These are phyloP conservation scores for Geotrichum aggregatum DNA, from an alignment of 1,139 yeast species.

Conservation along the genomic window DNA sequence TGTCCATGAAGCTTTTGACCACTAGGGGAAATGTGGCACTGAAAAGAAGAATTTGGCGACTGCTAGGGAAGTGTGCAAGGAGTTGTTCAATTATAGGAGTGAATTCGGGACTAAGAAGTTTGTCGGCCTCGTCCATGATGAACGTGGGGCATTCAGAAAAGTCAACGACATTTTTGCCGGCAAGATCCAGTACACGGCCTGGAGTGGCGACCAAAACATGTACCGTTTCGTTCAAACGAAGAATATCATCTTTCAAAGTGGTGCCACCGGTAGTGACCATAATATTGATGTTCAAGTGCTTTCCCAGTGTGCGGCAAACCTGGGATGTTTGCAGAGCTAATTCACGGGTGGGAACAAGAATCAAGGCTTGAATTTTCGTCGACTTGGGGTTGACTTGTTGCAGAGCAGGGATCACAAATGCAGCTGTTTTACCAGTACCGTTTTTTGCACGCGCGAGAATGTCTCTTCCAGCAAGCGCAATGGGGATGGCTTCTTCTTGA, in stretches of 20 bases:
- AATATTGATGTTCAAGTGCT: constrained; percentile 85
- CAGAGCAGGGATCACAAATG: constrained; percentile 83
- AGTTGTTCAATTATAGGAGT: constrained; percentile 85
- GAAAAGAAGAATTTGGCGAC: constrained; percentile 82
- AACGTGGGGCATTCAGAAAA: constrained; percentile 82
- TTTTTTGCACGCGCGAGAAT: constrained; percentile 96
- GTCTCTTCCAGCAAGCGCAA: constrained; percentile 93
- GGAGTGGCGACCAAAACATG: constrained; percentile 92
- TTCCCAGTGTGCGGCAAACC: constrained; percentile 94
- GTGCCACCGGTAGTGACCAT: constrained; percentile 99
- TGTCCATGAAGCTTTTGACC: constrained; percentile 88
- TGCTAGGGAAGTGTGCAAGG: constrained; percentile 69
- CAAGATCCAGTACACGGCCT: constrained; percentile 93
- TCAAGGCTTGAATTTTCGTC: constrained; percentile 81
- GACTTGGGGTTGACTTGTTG: constrained; percentile 80
- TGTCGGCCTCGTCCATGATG: constrained; percentile 98
- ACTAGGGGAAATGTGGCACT: constrained; percentile 95
- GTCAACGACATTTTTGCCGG: constrained; percentile 82
- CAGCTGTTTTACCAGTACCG: constrained; percentile 98
- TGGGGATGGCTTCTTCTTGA: constrained; percentile 96
- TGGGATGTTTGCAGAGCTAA: constrained; percentile 96
- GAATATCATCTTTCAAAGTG: constrained; percentile 83
- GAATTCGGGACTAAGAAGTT: constrained; percentile 89
- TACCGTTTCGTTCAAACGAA: constrained; percentile 87
- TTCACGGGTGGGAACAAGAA: constrained; percentile 93